Base-by-base conservation (phyloP, 1,139 yeast genomes). In the Nakaseomyces sp. region DNA sequence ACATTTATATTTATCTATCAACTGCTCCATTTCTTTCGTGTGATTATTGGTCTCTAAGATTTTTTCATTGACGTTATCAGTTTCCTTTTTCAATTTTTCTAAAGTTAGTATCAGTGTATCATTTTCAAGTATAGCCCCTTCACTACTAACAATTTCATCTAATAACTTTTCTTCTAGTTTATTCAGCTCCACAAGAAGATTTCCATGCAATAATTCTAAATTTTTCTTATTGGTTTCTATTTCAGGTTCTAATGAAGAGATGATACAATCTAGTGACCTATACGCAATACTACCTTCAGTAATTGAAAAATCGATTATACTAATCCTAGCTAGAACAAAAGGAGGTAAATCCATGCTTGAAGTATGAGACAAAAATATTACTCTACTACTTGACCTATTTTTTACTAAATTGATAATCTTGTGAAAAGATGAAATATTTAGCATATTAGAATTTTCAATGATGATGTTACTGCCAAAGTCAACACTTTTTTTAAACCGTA, bases 391-490 rank as follows among this genome's bases (percentile, higher is more conserved):
- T 9, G 9, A 13, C 12, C 4, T 30, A 13, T 12, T 12, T 6
- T 15, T 13, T 6, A 5, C 7, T 12, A 30, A 30, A n/a, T 30
- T 30, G 5, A 6, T 6, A 5, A 30, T 30, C 4, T 15, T 2
- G 17, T 30, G 33, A 12, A 6, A 30, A 6, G 10, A 9, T 9
- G 18, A 7, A 30, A 30, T 30, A 12, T 30, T 18, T 15, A 56
- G 76, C 78, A 52, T 73, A 68, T 56, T 89, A 96, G 3, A 89
- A 87, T 62, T 89, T 93, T 53, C 78, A 25, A 89, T 72, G 10
- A 89, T 58, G 8, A 89, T 67, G 0, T 74, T 58, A 4, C 87
- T 88, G 7, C 98, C 97, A 68, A 89, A 89, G 48, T 93, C 69
- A 22, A 89, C 61, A 0, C 95, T 81, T 56, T 87, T 83, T 57